Evolutionary conservation across 2,329 filamentous ascomycete genomes (phyloP).

Genomic region (Macrophomina phaseolina): DNA sequence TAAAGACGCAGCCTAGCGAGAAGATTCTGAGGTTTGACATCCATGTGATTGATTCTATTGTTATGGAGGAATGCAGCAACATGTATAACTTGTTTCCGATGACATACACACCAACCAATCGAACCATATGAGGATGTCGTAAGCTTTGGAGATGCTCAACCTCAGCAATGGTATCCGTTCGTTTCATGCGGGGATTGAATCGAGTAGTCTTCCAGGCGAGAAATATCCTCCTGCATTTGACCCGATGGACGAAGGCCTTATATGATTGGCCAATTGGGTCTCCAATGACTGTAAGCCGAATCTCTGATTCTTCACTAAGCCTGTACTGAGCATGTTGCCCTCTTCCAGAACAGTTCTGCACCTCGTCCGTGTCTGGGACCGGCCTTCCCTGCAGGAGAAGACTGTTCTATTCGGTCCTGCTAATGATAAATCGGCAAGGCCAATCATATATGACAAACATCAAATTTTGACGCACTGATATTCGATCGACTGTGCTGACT

Average conservation of each 20-base stretch:
- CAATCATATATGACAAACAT: no score
- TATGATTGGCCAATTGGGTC: neutral
- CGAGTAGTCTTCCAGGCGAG: neutral
- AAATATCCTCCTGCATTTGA: neutral
- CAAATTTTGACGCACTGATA: no score
- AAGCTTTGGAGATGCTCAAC: neutral
- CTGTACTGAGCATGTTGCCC: neutral
- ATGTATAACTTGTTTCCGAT: conserved; percentile 31
- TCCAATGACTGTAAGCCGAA: neutral
- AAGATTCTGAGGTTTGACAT: conserved; percentile 35
- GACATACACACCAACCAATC: neutral
- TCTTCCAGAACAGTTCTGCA: neutral
- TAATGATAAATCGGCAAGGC: no score
- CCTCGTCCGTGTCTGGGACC: neutral
- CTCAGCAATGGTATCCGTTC: neutral
- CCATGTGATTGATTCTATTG: conserved; percentile 33
- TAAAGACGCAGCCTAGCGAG: conserved; percentile 35
- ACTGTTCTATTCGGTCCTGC: no score
- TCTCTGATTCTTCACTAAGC: neutral
- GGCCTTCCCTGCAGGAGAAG: neutral
- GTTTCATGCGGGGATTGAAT: neutral
- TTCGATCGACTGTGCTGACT: no score
- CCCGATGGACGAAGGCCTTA: neutral
- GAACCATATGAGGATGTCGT: neutral
- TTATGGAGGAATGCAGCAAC: conserved; percentile 35